phyloP scores from a whole-genome alignment of 73 alveolate genomes.

The Symbiodinium natans region DNA sequence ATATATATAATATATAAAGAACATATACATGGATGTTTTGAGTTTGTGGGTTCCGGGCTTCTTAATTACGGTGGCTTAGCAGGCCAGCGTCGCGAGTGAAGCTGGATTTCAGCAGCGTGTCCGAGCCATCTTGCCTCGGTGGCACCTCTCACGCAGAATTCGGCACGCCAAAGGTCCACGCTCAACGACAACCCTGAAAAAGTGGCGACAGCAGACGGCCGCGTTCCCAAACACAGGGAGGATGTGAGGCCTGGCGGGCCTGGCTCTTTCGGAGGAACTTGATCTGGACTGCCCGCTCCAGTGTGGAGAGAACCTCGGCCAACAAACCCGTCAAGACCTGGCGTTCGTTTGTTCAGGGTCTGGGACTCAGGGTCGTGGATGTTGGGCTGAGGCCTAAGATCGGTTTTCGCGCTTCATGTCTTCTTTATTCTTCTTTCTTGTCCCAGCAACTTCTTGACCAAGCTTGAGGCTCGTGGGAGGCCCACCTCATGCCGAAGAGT shows the following conservation, averaged over 20 bases:
- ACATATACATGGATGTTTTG: no score
- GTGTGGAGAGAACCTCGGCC: neutral
- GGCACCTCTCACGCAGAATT: neutral
- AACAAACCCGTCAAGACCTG: neutral
- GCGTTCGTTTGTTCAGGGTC: neutral
- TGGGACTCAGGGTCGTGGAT: no score
- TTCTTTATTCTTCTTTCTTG: no score
- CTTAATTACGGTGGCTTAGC: neutral
- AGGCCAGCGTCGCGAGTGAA: slow-evolving; percentile 1
- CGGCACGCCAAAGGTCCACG: neutral
- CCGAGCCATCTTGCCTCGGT: neutral
- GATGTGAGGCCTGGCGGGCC: neutral
- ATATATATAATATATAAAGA: no score
- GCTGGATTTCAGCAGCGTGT: neutral
- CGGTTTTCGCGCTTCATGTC: no score
- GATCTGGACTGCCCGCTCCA: neutral
- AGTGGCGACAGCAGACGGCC: neutral
- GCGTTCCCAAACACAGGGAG: neutral
- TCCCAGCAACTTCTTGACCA: no score
- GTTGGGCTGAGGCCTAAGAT: neutral
- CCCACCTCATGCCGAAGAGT: no score
- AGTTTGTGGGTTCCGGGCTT: no score
- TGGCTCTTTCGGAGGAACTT: neutral
- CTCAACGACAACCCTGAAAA: neutral
- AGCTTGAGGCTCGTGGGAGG: no score